These are phyloP conservation scores for Lichtheimia corymbifera DNA, from an alignment of 371 early-diverging fungal genomes.

Conservation along the genomic window DNA sequence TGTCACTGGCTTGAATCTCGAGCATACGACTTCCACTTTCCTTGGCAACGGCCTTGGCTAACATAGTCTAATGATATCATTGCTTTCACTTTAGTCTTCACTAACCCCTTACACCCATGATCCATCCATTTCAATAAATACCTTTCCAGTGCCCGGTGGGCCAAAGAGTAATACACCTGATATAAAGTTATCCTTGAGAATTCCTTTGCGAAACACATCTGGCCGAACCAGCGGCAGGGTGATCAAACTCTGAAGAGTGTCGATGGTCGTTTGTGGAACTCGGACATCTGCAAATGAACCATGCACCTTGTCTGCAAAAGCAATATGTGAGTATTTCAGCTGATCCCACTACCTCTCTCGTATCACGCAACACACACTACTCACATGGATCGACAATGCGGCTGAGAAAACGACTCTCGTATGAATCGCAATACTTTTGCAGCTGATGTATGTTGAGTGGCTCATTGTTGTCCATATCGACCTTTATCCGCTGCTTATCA, in stretches of 20 bases:
- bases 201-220: slow-evolving; percentile 75
- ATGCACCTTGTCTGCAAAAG: slow-evolving; percentile 50
- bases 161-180: slow-evolving; percentile 93
- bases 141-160: slow-evolving; percentile 96
- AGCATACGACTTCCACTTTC: slow-evolving; percentile 93
- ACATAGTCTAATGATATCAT: slow-evolving; percentile 71
- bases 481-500: slow-evolving; percentile 6
- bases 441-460: slow-evolving; percentile 24
- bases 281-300: slow-evolving; percentile 66
- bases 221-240: slow-evolving; percentile 83
- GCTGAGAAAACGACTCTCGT: slow-evolving; percentile 60
- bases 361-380: slow-evolving; percentile 12
- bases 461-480: slow-evolving; percentile 12
- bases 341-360: not conserved
- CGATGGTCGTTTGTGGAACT: slow-evolving; percentile 66
- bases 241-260: slow-evolving; percentile 85
- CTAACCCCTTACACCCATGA: not conserved
- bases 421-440: slow-evolving; percentile 39
- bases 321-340: not conserved
- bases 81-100: not conserved
- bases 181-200: slow-evolving; percentile 75
- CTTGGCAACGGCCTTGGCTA: slow-evolving; percentile 96
- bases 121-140: slow-evolving; percentile 3
- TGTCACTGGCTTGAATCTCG: slow-evolving; percentile 91
- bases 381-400: slow-evolving; percentile 70